Base-by-base conservation (phyloP, 2,329 filamentous ascomycete species). In the Zymoseptoria passerinii region DNA sequence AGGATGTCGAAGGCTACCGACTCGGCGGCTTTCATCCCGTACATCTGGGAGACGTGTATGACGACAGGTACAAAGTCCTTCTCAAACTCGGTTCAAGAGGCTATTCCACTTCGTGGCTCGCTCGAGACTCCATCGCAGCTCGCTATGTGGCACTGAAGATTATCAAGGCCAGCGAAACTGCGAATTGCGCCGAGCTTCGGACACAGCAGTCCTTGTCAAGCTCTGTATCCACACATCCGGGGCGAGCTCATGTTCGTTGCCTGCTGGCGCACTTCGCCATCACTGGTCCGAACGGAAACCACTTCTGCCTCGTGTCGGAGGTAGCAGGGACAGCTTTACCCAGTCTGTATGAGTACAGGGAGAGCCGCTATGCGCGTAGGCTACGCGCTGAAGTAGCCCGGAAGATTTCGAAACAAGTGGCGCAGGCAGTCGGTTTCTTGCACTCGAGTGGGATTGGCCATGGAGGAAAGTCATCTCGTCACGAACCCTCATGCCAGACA, bases 91-190 rank as follows among this genome's bases (percentile, higher is more conserved):
- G 70, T 27, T 68, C 62, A 61, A 72, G 71, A 58, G 69, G 70
- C 3, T 75, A 53, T 67, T 75, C 58, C 71, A 73, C 64, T 68
- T 56, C 52, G 67, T 20, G 71, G 71, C 58, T 74, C 72, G 55
- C 55, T 27, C 44, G 29, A 2, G 58, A 62, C 18, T 48, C 35
- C 5, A n/a, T 50, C 8, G 51, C 40, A 18, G 50, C 57, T 28
- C 20, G 52, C 18, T 58, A 62, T 48, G 54, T 49, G 19, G 58
- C 60, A 6, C 27, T 62, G 19, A 62, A 62, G 48, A 56, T 60
- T 27, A 19, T 55, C 27, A 58, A 52, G 49, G 55, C 58, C 40
- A 53, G 50, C 4, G 52, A 61, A 20, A 53, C 35, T 27, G 57
- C 23, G 7, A 13, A 50, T 27, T 50, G 44, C 28, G 13, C 16